phyloP scores from a whole-genome alignment of 495 filamentous ascomycete species.

The Hapsidospora chrysogenum region DNA sequence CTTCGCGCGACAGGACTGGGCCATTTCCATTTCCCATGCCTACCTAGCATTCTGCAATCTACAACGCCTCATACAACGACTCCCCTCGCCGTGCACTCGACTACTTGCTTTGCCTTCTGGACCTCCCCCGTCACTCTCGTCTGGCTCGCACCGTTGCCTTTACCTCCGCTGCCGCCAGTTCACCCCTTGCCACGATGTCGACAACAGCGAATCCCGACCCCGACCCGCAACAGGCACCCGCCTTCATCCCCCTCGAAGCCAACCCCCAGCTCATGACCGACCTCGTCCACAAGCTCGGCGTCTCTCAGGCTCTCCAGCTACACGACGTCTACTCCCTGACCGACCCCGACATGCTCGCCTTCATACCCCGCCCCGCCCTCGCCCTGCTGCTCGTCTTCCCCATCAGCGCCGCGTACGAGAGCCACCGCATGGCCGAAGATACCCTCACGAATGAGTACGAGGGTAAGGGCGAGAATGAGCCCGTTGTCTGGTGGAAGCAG shows the following conservation, averaged over 20 bases:
- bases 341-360: constrained; percentile 59
- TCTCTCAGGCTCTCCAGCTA: constrained; percentile 46
- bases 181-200: constrained; percentile 1
- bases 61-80: too few relatives aligned
- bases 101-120: too few relatives aligned
- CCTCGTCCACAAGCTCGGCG: constrained; percentile 59
- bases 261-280: constrained; percentile 72
- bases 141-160: too few relatives aligned
- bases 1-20: too few relatives aligned
- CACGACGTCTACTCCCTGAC: constrained; percentile 76
- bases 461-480: constrained; percentile 24
- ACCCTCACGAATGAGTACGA: constrained; percentile 26
- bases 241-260: constrained; percentile 35
- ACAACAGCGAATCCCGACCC: constrained; percentile 11
- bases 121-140: too few relatives aligned
- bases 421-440: constrained; percentile 48
- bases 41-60: too few relatives aligned
- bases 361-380: constrained; percentile 68
- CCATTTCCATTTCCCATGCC: too few relatives aligned
- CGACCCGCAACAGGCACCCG: constrained; percentile 11
- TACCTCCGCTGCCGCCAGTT: too few relatives aligned
- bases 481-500: constrained; percentile 71
- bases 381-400: constrained; percentile 80
- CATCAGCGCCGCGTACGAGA: constrained; percentile 52
- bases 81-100: too few relatives aligned